Evolutionary conservation across 2,329 filamentous ascomycete species (phyloP).

Genomic region (Ambrosiella beaveri): DNA sequence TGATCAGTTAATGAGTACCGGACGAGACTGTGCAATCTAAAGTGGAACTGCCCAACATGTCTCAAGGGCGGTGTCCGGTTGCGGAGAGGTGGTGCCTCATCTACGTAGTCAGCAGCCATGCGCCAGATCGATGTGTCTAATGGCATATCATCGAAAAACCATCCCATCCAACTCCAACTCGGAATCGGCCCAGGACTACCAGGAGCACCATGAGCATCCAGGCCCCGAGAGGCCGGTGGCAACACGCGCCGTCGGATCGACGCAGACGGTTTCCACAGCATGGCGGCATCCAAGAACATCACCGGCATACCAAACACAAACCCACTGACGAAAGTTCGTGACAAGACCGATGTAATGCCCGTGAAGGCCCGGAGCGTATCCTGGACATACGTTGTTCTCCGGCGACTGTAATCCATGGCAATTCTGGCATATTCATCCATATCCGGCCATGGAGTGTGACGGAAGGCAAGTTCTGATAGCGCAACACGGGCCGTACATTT

Average conservation of each 20-base stretch:
- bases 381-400: constrained; percentile 24
- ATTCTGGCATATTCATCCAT: constrained; percentile 29
- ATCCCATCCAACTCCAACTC: constrained; percentile 32
- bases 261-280: constrained; percentile 28
- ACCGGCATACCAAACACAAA: constrained; percentile 30
- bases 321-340: constrained; percentile 24
- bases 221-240: constrained; percentile 6
- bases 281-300: constrained; percentile 28
- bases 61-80: constrained; percentile 20
- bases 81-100: constrained; percentile 20
- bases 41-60: constrained; percentile 22
- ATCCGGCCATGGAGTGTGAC: constrained; percentile 28
- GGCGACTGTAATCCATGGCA: constrained; percentile 26
- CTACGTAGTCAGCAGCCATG: constrained; percentile 27
- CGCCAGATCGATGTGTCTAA: constrained; percentile 27
- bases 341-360: constrained; percentile 26
- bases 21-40: constrained; percentile 24
- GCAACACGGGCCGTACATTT: constrained; percentile 21
- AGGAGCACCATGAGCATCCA: constrained; percentile 16
- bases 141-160: constrained; percentile 28
- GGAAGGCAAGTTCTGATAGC: constrained; percentile 21
- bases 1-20: constrained; percentile 26
- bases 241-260: constrained; percentile 21
- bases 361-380: constrained; percentile 27
- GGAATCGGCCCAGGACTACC: constrained; percentile 21